A percentile compares a stretch with the other conserved stretches of the same genome.
Conservation (phyloP, 2,329 filamentous ascomycete genomes). For the Pseudocercospora musae region DNA sequence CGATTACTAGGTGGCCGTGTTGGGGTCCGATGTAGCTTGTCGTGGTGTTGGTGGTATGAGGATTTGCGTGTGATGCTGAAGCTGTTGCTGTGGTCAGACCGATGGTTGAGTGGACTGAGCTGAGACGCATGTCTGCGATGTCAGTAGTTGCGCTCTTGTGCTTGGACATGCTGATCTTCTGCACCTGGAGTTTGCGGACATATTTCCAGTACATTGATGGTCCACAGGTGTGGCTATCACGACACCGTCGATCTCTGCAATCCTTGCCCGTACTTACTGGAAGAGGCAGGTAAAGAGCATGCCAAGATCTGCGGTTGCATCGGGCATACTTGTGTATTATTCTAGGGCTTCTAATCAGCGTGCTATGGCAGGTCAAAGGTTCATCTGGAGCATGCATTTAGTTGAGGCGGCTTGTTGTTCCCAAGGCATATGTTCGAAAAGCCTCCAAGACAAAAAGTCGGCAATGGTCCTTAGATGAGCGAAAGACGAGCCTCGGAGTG, state of each 20-base stretch:
- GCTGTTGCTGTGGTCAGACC: neutral
- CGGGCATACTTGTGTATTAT: too few relatives aligned
- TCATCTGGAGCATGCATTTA: too few relatives aligned
- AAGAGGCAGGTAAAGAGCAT: neutral
- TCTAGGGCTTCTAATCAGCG: too few relatives aligned
- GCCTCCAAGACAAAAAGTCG: too few relatives aligned
- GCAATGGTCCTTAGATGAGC: too few relatives aligned
- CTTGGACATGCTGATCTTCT: neutral
- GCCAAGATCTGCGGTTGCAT: neutral
- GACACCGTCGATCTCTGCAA: neutral
- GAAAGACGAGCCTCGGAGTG: too few relatives aligned
- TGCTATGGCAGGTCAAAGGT: too few relatives aligned
- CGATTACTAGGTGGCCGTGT: constrained; percentile 22
- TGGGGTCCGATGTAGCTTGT: constrained; percentile 14
- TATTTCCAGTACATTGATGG: neutral
- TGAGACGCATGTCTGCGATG: neutral
- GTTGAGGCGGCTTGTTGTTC: too few relatives aligned
- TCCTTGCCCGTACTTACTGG: neutral
- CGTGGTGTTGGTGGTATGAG: neutral
- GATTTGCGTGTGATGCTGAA: neutral
- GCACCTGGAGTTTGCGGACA: neutral
- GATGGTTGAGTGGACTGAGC: neutral
- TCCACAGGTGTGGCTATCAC: neutral
- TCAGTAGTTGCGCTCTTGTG: neutral
- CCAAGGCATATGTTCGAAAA: too few relatives aligned